Percentiles rank a stretch among this genome's conserved stretches.
Conservation (phyloP, 768 basidiomycete genomes). For the Imleria badia region DNA sequence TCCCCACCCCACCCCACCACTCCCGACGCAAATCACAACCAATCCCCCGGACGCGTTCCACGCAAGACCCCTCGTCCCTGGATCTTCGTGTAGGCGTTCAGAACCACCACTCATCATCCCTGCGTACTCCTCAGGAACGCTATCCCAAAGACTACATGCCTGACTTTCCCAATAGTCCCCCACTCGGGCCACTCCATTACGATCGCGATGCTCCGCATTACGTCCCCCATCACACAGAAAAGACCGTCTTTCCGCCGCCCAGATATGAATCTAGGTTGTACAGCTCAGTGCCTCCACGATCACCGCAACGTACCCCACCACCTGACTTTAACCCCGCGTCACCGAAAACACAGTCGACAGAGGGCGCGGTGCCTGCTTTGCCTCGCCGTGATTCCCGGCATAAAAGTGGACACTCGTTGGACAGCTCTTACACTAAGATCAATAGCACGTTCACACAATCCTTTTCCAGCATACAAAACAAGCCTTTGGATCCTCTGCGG, state of each 20-base stretch:
- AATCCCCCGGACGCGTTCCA: not conserved
- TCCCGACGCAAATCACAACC: constrained; percentile 15
- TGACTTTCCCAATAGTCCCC: constrained; percentile 2
- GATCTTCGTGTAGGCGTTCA: not conserved
- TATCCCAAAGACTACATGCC: constrained; percentile 9
- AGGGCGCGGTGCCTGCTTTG: not conserved
- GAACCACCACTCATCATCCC: constrained; percentile 2
- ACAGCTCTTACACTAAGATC: constrained; percentile 2
- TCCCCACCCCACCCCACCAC: constrained; percentile 5
- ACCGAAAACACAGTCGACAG: constrained; percentile 3
- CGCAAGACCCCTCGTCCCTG: not conserved
- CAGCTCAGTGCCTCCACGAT: constrained; percentile 7
- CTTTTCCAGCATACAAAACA: constrained; percentile 6
- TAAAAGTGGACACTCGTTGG: constrained; percentile 9
- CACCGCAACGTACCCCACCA: constrained; percentile 5
- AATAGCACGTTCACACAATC: constrained; percentile 2
- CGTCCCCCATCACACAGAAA: constrained; percentile 11
- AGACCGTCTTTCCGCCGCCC: constrained; percentile 22
- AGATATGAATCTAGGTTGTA: constrained; percentile 16
- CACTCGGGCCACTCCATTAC: constrained; percentile 7
- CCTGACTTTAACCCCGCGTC: not conserved
- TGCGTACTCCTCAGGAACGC: constrained; percentile 16
- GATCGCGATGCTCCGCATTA: constrained; percentile 14
- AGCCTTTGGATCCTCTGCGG: constrained; percentile 16
- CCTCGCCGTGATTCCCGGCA: constrained; percentile 2